Conservation (phyloP, 495 filamentous ascomycete species). For the Penicillium turbatum region DNA sequence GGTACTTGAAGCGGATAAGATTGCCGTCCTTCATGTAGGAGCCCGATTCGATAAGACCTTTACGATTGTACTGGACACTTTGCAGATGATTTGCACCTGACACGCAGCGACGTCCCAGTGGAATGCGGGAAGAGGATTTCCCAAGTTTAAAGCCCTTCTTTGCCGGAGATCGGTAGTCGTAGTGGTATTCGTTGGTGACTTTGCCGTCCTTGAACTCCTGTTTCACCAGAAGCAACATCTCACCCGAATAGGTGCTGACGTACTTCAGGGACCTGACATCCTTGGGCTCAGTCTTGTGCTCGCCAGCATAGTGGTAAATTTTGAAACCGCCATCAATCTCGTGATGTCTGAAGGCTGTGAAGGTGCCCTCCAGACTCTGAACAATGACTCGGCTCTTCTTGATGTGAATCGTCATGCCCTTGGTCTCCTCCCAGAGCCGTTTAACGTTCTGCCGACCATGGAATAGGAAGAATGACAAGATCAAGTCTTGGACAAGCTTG, state of each 20-base stretch:
- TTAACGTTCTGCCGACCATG: conserved; percentile 43
- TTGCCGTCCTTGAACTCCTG: conserved; percentile 47
- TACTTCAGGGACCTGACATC: conserved; percentile 38
- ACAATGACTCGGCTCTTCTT: conserved; percentile 44
- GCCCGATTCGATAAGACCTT: conserved; percentile 51
- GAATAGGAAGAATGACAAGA: conserved; percentile 49
- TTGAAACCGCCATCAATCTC: conserved; percentile 40
- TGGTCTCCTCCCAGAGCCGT: conserved; percentile 44
- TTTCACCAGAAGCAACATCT: conserved; percentile 44
- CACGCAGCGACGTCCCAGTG: conserved; percentile 46
- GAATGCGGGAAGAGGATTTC: conserved; percentile 36
- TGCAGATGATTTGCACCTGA: conserved; percentile 44
- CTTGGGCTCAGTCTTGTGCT: conserved; percentile 42
- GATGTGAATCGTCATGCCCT: conserved; percentile 44
- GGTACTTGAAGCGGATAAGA: conserved; percentile 52
- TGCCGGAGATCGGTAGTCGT: conserved; percentile 39
- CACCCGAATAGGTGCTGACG: conserved; percentile 46
- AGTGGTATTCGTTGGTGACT: conserved; percentile 48
- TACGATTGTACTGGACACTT: conserved; percentile 50
- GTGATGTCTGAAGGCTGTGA: conserved; percentile 46
- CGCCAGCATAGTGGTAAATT: conserved; percentile 44
- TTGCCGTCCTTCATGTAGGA: conserved; percentile 54
- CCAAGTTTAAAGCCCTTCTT: conserved; percentile 32
- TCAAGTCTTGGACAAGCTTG: conserved; percentile 34
- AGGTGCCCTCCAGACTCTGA: conserved; percentile 43